Percentiles rank a stretch among this genome's conserved stretches.
Evolutionary conservation across 164 flowering plant species (phyloP).

Genomic region (Protea cynaroides): DNA sequence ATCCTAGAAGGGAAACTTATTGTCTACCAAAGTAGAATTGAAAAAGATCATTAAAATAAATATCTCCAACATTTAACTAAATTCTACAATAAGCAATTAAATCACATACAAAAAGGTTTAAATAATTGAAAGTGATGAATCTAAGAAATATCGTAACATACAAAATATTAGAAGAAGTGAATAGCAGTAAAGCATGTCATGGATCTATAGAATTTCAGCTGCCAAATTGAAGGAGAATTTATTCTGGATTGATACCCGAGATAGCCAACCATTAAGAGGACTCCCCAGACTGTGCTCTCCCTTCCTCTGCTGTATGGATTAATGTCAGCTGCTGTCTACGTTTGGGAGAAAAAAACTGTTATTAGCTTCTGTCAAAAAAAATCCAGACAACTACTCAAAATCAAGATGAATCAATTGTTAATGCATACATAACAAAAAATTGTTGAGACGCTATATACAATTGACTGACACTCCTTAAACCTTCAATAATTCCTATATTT

Average conservation of each 20-base stretch:
- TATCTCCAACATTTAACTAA: too few relatives aligned
- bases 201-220: background rate
- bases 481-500: background rate
- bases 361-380: background rate
- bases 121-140: background rate
- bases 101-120: too few relatives aligned
- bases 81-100: too few relatives aligned
- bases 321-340: constrained; percentile 65
- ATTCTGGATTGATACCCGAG: constrained; percentile 61
- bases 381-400: background rate
- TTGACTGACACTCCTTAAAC: background rate
- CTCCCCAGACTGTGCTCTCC: constrained; percentile 95
- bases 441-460: too few relatives aligned
- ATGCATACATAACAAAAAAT: background rate
- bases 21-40: too few relatives aligned
- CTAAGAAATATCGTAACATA: background rate
- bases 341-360: constrained; percentile 2
- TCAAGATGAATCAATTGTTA: background rate
- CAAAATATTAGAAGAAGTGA: background rate
- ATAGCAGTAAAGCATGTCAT: background rate
- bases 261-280: constrained; percentile 84
- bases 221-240: background rate
- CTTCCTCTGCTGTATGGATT: constrained; percentile 73
- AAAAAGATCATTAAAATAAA: too few relatives aligned
- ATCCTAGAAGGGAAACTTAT: too few relatives aligned